Evolutionary conservation across 2,329 filamentous ascomycete species (phyloP).

Genomic region (Aspergillus clavatus): DNA sequence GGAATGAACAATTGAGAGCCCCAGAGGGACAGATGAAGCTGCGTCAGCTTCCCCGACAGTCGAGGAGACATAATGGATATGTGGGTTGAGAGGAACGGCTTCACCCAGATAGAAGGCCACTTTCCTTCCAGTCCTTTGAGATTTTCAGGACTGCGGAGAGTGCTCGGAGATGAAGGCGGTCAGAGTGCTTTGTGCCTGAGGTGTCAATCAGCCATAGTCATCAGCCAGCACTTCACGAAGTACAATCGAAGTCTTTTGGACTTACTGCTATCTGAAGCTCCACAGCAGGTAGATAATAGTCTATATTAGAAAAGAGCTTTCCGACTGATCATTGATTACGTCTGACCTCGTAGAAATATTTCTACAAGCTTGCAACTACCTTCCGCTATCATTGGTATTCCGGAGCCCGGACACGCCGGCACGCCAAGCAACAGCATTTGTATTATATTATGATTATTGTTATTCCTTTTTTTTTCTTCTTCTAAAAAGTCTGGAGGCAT

Average conservation of each 20-base stretch:
- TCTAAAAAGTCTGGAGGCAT: too few species aligned
- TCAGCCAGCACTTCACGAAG: too few species aligned
- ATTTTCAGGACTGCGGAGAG: neutral
- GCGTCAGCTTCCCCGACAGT: constrained; percentile 28
- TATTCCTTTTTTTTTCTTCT: neutral
- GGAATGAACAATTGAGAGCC: constrained; percentile 20
- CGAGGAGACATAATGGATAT: constrained; percentile 33
- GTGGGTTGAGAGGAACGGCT: constrained; percentile 3
- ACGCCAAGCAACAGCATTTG: neutral
- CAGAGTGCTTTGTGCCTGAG: too few species aligned
- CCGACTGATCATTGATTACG: too few species aligned
- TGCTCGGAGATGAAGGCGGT: too few species aligned
- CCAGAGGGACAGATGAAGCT: constrained; percentile 25
- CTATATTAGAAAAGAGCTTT: too few species aligned
- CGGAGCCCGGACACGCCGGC: neutral
- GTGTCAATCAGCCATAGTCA: too few species aligned
- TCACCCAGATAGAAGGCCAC: neutral
- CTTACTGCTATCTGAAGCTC: too few species aligned
- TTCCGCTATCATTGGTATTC: neutral
- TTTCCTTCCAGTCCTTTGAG: neutral
- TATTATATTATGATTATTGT: neutral
- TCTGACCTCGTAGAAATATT: too few species aligned
- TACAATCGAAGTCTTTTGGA: too few species aligned
- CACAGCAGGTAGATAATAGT: too few species aligned
- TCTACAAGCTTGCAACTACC: too few species aligned